These are phyloP conservation scores for Bacidia gigantensis DNA, from an alignment of 495 filamentous ascomycete genomes.

Conservation along the genomic window DNA sequence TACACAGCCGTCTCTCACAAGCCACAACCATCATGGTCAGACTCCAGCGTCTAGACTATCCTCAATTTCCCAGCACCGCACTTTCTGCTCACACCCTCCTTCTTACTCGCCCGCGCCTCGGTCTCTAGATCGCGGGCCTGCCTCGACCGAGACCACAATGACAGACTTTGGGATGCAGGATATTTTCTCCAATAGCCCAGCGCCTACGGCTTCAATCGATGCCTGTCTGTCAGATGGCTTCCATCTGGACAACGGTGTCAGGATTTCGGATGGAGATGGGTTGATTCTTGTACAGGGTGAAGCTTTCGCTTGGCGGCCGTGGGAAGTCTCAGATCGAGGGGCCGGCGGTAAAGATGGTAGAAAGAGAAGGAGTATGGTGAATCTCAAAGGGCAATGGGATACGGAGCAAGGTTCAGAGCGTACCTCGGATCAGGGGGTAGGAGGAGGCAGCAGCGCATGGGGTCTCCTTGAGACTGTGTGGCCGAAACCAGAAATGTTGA, in stretches of 20 bases:
- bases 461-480: constrained; percentile 66
- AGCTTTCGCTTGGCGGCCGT: constrained; percentile 78
- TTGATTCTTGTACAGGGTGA: constrained; percentile 71
- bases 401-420: too few relatives aligned
- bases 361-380: constrained; percentile 43
- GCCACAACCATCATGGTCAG: background rate
- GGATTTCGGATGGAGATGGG: constrained; percentile 49
- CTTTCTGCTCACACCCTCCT: background rate
- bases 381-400: constrained; percentile 71
- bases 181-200: constrained; percentile 61
- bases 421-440: too few relatives aligned
- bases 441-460: constrained; percentile 42
- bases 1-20: background rate
- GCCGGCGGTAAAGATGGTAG: constrained; percentile 20
- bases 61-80: background rate
- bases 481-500: constrained; percentile 77
- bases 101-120: constrained; percentile 11
- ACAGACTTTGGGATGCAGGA: constrained; percentile 68
- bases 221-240: constrained; percentile 67
- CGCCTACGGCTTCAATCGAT: constrained; percentile 72
- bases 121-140: constrained; percentile 43
- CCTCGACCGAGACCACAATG: constrained; percentile 45
- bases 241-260: constrained; percentile 60
- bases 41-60: too few relatives aligned
- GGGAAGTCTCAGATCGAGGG: constrained; percentile 13